Conservation (phyloP, 2,329 filamentous ascomycete species). For the Talaromyces sp. region DNA sequence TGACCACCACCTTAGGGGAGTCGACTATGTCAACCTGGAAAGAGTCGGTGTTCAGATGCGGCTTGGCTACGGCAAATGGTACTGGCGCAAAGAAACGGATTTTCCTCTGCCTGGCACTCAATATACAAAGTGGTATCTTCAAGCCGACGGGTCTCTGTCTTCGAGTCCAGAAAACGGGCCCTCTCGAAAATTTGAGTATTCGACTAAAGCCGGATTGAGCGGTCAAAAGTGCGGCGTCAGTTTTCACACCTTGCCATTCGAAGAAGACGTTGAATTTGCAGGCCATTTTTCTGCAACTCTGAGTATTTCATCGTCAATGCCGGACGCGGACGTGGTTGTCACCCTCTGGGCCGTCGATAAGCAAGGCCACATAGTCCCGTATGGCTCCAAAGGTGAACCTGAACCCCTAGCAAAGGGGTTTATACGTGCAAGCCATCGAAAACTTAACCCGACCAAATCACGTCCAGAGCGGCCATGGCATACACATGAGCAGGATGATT, state of each 20-base stretch:
- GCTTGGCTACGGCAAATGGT: background rate
- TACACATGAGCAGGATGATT: background rate
- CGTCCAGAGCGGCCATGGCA: background rate
- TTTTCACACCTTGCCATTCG: slow-evolving; percentile 1
- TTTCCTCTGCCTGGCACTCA: background rate
- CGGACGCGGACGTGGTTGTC: background rate
- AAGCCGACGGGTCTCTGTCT: background rate
- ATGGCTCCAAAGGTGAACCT: background rate
- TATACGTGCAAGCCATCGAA: background rate
- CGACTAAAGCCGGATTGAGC: too few species aligned
- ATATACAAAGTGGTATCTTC: background rate
- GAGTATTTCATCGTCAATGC: background rate
- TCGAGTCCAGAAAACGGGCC: background rate
- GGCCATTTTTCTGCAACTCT: background rate
- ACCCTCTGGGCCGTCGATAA: background rate
- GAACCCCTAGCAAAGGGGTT: background rate
- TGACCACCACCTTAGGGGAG: background rate
- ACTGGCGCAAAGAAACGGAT: background rate
- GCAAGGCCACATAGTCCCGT: background rate
- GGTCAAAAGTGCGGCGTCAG: background rate
- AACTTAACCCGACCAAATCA: background rate
- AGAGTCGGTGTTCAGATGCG: background rate
- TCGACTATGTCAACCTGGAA: background rate
- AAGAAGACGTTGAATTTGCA: background rate
- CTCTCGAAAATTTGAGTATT: too few species aligned